Conservation (phyloP, 2,329 filamentous ascomycete genomes). For the Chlorencoelia australis region DNA sequence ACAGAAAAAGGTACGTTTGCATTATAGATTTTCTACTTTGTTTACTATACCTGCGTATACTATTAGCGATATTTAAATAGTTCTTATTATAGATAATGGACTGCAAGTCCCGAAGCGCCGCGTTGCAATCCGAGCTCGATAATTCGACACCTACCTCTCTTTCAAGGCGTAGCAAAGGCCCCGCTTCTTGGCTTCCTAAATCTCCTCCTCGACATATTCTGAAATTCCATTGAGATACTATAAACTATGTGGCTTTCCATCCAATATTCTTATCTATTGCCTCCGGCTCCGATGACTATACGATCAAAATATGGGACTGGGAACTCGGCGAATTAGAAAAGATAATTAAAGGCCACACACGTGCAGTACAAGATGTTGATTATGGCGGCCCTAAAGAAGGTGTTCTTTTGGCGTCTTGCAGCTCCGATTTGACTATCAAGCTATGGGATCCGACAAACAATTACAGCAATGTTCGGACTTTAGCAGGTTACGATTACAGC, state of each 20-base stretch:
- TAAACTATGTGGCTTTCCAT: constrained; percentile 82
- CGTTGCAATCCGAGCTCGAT: too few relatives aligned
- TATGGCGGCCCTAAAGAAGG: constrained; percentile 74
- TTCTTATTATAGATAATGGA: constrained; percentile 66
- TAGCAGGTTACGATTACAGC: constrained; percentile 81
- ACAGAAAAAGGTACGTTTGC: constrained; percentile 90
- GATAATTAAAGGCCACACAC: constrained; percentile 82
- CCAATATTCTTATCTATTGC: constrained; percentile 79
- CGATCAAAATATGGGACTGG: constrained; percentile 95
- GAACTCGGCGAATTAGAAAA: constrained; percentile 78
- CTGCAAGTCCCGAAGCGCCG: constrained; percentile 58
- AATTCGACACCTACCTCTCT: constrained; percentile 63
- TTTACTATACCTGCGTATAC: constrained; percentile 5
- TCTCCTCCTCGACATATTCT: constrained; percentile 68
- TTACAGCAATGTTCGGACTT: constrained; percentile 84
- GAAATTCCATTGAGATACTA: constrained; percentile 68
- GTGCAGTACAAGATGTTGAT: constrained; percentile 74
- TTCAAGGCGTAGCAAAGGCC: constrained; percentile 65
- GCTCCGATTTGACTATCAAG: too few relatives aligned
- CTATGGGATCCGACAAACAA: constrained; percentile 83
- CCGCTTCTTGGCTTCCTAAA: constrained; percentile 69
- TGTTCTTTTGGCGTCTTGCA: constrained; percentile 51
- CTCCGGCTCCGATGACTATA: constrained; percentile 79
- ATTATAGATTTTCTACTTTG: too few relatives aligned
- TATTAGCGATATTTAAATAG: background rate